phyloP scores from a whole-genome alignment of 805 yeast species.

The Ogataea minuta region DNA sequence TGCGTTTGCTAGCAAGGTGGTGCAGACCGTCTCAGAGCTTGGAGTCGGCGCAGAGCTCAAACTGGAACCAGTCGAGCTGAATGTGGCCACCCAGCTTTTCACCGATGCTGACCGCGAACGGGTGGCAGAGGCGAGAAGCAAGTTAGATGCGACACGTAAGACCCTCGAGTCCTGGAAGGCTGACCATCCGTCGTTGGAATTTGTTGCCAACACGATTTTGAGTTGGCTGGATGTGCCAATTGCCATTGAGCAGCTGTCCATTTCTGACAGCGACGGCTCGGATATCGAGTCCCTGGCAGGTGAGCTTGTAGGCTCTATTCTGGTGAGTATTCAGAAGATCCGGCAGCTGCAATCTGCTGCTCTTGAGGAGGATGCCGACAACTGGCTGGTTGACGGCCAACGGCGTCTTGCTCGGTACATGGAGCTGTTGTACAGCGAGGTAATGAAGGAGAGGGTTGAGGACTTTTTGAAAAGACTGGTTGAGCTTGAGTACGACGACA shows the following conservation, averaged over 20 bases:
- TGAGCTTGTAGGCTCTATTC: constrained; percentile 52
- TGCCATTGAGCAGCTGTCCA: constrained; percentile 13
- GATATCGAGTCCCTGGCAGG: constrained; percentile 50
- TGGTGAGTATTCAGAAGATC: constrained; percentile 66
- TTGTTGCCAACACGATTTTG: constrained; percentile 25
- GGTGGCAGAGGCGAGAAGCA: background rate
- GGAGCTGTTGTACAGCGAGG: constrained; percentile 34
- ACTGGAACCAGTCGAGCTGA: background rate
- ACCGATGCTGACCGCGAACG: constrained; percentile 1
- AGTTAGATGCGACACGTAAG: background rate
- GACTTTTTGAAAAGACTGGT: constrained; percentile 36
- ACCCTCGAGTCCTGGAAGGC: constrained; percentile 37
- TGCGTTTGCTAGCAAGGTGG: constrained; percentile 1
- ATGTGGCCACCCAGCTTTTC: background rate
- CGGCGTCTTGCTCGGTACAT: constrained; percentile 41
- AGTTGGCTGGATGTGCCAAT: constrained; percentile 7
- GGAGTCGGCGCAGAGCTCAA: background rate
- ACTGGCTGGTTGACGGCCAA: constrained; percentile 63
- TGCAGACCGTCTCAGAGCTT: background rate
- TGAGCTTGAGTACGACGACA: constrained; percentile 35
- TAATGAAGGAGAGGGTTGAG: constrained; percentile 17
- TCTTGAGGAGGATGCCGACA: constrained; percentile 51
- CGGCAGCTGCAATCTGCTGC: constrained; percentile 34
- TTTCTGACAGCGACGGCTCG: constrained; percentile 2
- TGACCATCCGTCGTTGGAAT: constrained; percentile 34